A percentile compares a stretch with the other conserved stretches of the same genome.
phyloP scores from a whole-genome alignment of 2,329 filamentous ascomycete genomes.

The Berkeleyomyces basicola region DNA sequence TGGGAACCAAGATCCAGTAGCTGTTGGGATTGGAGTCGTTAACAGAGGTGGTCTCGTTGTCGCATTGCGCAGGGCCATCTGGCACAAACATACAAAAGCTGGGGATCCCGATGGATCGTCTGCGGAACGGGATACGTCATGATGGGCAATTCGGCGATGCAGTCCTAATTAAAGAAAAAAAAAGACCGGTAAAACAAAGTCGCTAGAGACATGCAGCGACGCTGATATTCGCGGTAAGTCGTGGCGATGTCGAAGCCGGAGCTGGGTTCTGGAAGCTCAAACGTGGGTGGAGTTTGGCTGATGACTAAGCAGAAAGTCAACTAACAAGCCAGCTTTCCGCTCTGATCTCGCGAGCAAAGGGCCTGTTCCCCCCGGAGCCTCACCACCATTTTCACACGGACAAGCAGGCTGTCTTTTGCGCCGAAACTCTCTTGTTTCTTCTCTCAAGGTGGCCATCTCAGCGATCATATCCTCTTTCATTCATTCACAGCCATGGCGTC shows the following conservation, averaged over 20 bases:
- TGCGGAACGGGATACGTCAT: slow-evolving; percentile 30
- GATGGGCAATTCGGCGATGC: background rate
- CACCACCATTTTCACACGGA: background rate
- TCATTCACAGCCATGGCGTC: slow-evolving; percentile 15
- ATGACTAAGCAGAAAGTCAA: slow-evolving; percentile 8
- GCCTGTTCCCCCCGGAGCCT: background rate
- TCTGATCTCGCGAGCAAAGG: background rate
- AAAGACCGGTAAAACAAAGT: background rate
- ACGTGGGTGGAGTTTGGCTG: background rate
- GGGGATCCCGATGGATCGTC: slow-evolving; percentile 95
- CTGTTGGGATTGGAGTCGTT: slow-evolving; percentile 30
- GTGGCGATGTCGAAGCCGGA: background rate
- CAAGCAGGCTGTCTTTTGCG: background rate
- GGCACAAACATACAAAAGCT: slow-evolving; percentile 61
- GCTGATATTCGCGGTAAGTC: background rate
- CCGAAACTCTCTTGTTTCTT: background rate
- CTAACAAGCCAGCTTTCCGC: slow-evolving; percentile 14
- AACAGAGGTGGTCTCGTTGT: slow-evolving; percentile 16
- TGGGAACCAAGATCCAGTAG: slow-evolving; percentile 97
- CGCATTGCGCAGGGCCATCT: background rate
- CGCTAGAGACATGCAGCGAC: background rate
- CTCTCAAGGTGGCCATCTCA: background rate
- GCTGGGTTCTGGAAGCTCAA: background rate
- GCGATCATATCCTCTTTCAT: background rate
- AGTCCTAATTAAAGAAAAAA: background rate